Percentiles rank a stretch among this genome's conserved stretches.
Evolutionary conservation across 106 monocot genomes (phyloP).

Genomic region (Dendrobium chrysotoxum): DNA sequence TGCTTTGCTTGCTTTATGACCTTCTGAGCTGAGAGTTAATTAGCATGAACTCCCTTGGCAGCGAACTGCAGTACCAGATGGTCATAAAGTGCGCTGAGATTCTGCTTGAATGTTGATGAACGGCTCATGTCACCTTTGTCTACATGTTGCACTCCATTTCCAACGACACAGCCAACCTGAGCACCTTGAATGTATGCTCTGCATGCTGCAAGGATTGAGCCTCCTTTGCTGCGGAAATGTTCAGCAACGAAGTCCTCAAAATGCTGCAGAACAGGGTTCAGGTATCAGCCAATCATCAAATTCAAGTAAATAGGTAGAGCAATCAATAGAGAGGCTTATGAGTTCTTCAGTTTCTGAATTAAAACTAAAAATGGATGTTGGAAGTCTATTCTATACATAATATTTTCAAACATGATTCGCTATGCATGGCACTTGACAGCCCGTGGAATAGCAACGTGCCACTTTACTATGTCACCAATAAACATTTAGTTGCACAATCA

Average conservation of each 20-base stretch:
- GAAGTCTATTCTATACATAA: too few relatives aligned
- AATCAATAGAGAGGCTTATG: too few relatives aligned
- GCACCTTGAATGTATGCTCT: constrained; percentile 11
- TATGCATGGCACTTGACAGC: too few relatives aligned
- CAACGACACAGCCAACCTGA: constrained; percentile 9
- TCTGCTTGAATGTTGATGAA: background rate
- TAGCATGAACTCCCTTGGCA: background rate
- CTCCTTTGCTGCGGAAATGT: constrained; percentile 8
- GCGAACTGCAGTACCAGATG: constrained; percentile 10
- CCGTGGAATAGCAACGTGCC: too few relatives aligned
- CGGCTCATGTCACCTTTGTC: constrained; percentile 3
- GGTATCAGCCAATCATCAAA: background rate
- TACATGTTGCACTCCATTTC: constrained; percentile 6
- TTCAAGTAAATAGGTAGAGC: background rate
- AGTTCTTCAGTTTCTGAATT: too few relatives aligned
- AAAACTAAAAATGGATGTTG: too few relatives aligned
- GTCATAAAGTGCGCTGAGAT: constrained; percentile 3
- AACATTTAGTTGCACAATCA: too few relatives aligned
- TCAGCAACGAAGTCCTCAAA: constrained; percentile 14
- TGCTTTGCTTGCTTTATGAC: constrained; percentile 8
- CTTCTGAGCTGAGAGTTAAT: constrained; percentile 1
- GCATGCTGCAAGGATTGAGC: constrained; percentile 11
- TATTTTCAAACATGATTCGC: too few relatives aligned
- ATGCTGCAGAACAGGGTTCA: constrained; percentile 8
- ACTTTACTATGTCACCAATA: too few relatives aligned